Conservation (phyloP, 2,329 filamentous ascomycete genomes). For the Colletotrichum godetiae region DNA sequence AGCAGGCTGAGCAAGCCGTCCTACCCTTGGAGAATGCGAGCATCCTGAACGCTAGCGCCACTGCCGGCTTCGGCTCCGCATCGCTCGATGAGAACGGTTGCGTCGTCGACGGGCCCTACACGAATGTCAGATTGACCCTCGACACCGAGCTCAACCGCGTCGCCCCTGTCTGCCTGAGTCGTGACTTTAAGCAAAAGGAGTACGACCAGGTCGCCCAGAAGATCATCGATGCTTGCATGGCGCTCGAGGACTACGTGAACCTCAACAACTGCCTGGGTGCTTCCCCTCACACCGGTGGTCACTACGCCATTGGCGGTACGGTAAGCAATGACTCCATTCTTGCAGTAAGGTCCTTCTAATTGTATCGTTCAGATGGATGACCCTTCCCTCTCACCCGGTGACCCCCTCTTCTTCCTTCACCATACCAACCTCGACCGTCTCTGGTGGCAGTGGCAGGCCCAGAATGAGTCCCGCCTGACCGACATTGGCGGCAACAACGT, state of each 20-base stretch:
- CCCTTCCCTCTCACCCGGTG: slow-evolving; percentile 17
- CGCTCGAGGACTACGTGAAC: slow-evolving; percentile 9
- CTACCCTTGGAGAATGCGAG: slow-evolving; percentile 37
- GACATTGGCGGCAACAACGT: slow-evolving; percentile 23
- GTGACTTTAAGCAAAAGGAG: slow-evolving; percentile 17
- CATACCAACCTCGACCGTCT: slow-evolving; percentile 24
- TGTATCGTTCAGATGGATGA: slow-evolving; percentile 17
- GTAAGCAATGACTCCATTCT: neutral
- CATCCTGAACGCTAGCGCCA: slow-evolving; percentile 43
- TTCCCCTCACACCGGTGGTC: slow-evolving; percentile 10
- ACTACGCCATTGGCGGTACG: slow-evolving; percentile 27
- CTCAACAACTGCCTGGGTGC: slow-evolving; percentile 25
- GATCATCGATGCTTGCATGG: slow-evolving; percentile 23
- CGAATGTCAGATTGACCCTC: slow-evolving; percentile 1
- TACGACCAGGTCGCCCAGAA: slow-evolving; percentile 15
- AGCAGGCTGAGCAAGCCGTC: slow-evolving; percentile 27
- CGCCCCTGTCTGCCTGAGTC: slow-evolving; percentile 6
- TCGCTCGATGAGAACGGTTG: slow-evolving; percentile 36
- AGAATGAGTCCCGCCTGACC: slow-evolving; percentile 32
- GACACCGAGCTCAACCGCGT: slow-evolving; percentile 15
- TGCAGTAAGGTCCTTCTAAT: too few species aligned
- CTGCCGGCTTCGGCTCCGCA: slow-evolving; percentile 44
- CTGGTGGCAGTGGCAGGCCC: slow-evolving; percentile 23
- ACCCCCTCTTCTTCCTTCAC: slow-evolving; percentile 24
- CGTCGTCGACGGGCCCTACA: slow-evolving; percentile 40